Conservation (phyloP, 495 filamentous ascomycete genomes). For the Viridothelium virens region DNA sequence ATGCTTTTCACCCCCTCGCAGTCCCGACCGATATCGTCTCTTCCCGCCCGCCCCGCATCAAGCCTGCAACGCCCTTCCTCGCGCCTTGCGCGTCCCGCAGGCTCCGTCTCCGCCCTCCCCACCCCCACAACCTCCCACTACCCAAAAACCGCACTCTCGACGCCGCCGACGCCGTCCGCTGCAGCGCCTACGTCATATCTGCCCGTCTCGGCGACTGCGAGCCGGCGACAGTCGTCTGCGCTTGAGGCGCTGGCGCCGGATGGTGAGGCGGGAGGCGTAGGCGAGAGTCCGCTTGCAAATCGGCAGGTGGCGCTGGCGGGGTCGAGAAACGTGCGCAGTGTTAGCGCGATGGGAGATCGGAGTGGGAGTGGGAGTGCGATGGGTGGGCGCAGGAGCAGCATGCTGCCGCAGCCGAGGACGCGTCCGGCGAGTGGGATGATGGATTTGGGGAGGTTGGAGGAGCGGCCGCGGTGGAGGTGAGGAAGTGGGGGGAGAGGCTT, state of each 20-base stretch:
- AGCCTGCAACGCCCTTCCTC: slow-evolving; percentile 13
- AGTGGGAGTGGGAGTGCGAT: slow-evolving; percentile 19
- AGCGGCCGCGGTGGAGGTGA: slow-evolving; percentile 9
- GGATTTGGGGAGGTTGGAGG: slow-evolving; percentile 8
- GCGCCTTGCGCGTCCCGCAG: slow-evolving; percentile 17
- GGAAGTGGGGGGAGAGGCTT: not conserved
- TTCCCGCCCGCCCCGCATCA: slow-evolving; percentile 15
- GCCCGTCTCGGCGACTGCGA: not conserved
- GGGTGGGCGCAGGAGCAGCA: slow-evolving; percentile 42
- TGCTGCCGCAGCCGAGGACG: slow-evolving; percentile 44
- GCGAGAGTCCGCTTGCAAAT: not conserved
- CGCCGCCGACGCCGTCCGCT: not conserved
- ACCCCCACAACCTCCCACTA: not conserved
- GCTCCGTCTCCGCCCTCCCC: slow-evolving; percentile 12
- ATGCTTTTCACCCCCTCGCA: slow-evolving; percentile 16
- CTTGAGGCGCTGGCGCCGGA: not conserved
- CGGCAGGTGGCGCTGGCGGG: slow-evolving; percentile 14
- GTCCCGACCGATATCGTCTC: slow-evolving; percentile 24
- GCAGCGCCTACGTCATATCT: not conserved
- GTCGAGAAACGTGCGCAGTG: slow-evolving; percentile 13
- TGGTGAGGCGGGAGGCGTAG: not conserved
- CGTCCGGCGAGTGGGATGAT: slow-evolving; percentile 6
- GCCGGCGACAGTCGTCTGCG: not conserved
- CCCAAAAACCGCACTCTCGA: not conserved
- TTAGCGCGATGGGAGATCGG: not conserved